Percentiles rank a stretch among this genome's conserved stretches.
These are phyloP conservation scores for Entomophthora muscae DNA, from an alignment of 371 early-diverging fungal species.

Conservation along the genomic window DNA sequence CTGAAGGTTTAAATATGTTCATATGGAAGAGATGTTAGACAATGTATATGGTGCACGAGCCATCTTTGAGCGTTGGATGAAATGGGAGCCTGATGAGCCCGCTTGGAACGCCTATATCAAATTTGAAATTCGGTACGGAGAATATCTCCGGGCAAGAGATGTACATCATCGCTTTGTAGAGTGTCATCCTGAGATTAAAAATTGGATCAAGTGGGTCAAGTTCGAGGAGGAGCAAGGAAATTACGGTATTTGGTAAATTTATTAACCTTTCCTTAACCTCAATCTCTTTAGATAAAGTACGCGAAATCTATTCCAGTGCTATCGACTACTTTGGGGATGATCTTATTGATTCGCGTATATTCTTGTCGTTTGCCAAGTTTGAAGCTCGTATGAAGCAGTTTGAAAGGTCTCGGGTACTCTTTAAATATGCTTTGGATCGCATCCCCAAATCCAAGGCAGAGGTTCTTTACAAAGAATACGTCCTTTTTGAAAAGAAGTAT, in stretches of 20 bases:
- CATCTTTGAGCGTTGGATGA: constrained; percentile 97
- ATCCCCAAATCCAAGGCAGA: constrained; percentile 67
- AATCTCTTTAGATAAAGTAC: constrained; percentile 38
- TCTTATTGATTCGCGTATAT: constrained; percentile 72
- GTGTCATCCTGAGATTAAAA: constrained; percentile 80
- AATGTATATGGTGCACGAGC: constrained; percentile 77
- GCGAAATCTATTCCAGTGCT: constrained; percentile 70
- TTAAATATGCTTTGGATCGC: constrained; percentile 79
- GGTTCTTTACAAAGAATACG: constrained; percentile 78
- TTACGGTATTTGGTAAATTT: constrained; percentile 29
- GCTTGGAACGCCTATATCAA: constrained; percentile 91
- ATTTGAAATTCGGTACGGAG: constrained; percentile 78
- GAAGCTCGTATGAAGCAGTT: constrained; percentile 38
- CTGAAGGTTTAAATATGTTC: constrained; percentile 65
- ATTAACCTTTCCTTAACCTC: too few relatives aligned
- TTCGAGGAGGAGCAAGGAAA: constrained; percentile 77
- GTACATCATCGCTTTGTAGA: constrained; percentile 74
- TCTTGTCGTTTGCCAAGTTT: constrained; percentile 88
- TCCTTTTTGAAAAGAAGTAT: constrained; percentile 89
- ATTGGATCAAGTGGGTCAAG: constrained; percentile 90
- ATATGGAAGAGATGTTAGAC: constrained; percentile 92
- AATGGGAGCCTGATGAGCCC: constrained; percentile 85
- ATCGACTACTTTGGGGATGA: constrained; percentile 79
- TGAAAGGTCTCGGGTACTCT: constrained; percentile 89
- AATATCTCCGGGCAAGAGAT: constrained; percentile 60